Evolutionary conservation across 2,329 filamentous ascomycete species (phyloP), one percentile per base, ranked within the genome.

Genomic region (Magnaporthales sp.): DNA sequence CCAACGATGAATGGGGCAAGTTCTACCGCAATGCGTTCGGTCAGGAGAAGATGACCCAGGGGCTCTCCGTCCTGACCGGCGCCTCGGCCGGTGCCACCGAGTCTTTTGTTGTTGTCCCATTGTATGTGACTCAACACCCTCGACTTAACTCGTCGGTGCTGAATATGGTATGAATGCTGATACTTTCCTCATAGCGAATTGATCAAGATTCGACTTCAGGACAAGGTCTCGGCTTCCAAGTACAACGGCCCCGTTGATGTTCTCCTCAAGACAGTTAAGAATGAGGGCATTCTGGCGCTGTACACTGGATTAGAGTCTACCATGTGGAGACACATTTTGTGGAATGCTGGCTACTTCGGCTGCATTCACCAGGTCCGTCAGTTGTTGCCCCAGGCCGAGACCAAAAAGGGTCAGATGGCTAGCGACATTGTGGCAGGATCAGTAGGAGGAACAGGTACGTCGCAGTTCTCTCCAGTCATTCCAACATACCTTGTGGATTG

Each of bases 271-370:
- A 97, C 70, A 19, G 62, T 72, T 32, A 69, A 69, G 66, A 72
- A 71, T 65, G 71, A 72, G 65, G 71, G 95, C 8, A 80, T 89
- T 19, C 83, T 98, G 70, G 92, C 94, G 68, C 84, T 99, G 76
- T 99, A 98, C 85, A 96, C 98, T 79, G 95, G 95, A 67, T 88
- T 99, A 63, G 95, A 99, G 82, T 94, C 91, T 69, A 99, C 95
- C 67, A 82, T 98, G 81, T 99, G 95, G 95, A 89, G 95, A 70
- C 95, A 99, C 72, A 75, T 84, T 67, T 79, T 84, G 68, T 97
- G 93, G 93, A 97, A 97, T 80, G 88, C 91, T 15, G 94, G 93
- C 68, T 97, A 97, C 85, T 99, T 99, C 78, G 95, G 95, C 74
- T 96, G 93, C 80, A 99, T 99, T 77, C 97, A 96, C 88, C 95